phyloP scores from a whole-genome alignment of 805 yeast species.

The Saturnispora bothae region DNA sequence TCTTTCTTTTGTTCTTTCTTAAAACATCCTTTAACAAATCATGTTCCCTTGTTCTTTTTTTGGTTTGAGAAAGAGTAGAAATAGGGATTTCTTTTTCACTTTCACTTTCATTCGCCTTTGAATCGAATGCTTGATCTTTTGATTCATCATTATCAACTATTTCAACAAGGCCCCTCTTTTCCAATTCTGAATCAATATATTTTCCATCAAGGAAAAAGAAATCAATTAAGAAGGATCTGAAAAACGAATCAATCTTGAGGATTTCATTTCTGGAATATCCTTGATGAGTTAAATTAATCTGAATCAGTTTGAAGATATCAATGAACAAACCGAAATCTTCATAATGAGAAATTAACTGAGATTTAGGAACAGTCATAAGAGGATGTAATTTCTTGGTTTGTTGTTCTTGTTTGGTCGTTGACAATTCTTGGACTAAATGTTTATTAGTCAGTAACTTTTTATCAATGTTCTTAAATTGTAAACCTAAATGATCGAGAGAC shows the following conservation, averaged over 20 bases:
- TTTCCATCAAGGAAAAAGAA: slow-evolving; percentile 57
- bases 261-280: slow-evolving; percentile 74
- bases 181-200: slow-evolving; percentile 33
- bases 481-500: slow-evolving; percentile 88
- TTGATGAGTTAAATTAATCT: slow-evolving; percentile 57
- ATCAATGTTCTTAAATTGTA: slow-evolving; percentile 94
- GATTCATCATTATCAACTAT: slow-evolving; percentile 17
- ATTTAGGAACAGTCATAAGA: slow-evolving; percentile 76
- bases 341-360: slow-evolving; percentile 48
- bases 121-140: slow-evolving; percentile 6
- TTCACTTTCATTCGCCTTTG: slow-evolving; percentile 8
- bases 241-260: slow-evolving; percentile 60
- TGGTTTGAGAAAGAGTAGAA: slow-evolving; percentile 23
- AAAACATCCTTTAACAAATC: slow-evolving; percentile 53
- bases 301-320: slow-evolving; percentile 63
- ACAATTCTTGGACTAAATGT: slow-evolving; percentile 81
- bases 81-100: not conserved
- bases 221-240: slow-evolving; percentile 57
- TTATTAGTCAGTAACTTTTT: slow-evolving; percentile 84
- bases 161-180: slow-evolving; percentile 25
- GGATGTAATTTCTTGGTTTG: slow-evolving; percentile 79
- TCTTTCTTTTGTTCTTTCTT: slow-evolving; percentile 30
- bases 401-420: slow-evolving; percentile 87
- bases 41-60: slow-evolving; percentile 43
- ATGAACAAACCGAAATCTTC: slow-evolving; percentile 56